Conservation (phyloP, 768 basidiomycete genomes). For the Crepidotus variabilis region DNA sequence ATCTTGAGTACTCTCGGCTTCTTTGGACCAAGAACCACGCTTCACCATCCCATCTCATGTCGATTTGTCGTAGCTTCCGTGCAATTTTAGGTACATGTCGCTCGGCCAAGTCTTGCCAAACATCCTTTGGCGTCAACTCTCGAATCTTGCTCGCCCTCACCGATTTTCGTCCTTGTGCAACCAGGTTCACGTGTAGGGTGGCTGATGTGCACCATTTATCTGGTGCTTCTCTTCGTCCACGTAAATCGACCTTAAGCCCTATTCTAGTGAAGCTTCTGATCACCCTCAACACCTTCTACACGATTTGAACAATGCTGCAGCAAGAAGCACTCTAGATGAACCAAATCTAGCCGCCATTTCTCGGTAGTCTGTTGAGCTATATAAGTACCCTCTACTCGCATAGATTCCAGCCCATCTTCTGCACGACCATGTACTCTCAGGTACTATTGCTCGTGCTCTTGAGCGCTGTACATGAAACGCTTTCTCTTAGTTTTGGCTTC, state of each 20-base stretch:
- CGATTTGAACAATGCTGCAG: not conserved
- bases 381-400: not conserved
- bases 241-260: not conserved
- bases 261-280: not conserved
- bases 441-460: conserved; percentile 8
- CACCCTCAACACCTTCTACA: not conserved
- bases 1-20: too few species aligned
- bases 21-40: too few species aligned
- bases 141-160: not conserved
- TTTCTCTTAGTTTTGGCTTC: conserved; percentile 47
- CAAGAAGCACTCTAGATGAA: not conserved
- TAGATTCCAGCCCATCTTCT: too few species aligned
- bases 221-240: not conserved
- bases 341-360: not conserved
- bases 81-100: too few species aligned
- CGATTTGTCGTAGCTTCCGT: too few species aligned
- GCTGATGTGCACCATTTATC: not conserved
- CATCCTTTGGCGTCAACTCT: not conserved
- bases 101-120: too few species aligned
- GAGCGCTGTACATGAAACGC: not conserved
- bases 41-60: too few species aligned
- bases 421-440: too few species aligned
- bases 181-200: not conserved
- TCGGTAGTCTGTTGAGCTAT: not conserved
- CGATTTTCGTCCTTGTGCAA: not conserved